Evolutionary conservation across 495 filamentous ascomycete genomes (phyloP).

Genomic region (Tuber calosporum): DNA sequence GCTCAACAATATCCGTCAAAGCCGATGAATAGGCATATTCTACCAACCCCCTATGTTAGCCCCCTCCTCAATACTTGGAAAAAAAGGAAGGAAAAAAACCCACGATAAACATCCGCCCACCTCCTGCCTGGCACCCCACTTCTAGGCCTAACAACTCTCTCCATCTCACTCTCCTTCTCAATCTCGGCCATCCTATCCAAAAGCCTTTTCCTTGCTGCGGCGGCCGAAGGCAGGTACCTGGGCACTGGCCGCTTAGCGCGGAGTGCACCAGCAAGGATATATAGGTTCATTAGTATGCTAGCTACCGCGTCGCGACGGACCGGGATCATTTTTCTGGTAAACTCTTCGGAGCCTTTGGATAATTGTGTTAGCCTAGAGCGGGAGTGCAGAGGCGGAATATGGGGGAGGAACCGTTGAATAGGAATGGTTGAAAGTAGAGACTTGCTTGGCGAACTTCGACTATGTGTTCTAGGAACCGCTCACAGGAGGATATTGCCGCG

Average conservation of each 20-base stretch:
- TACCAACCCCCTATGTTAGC: constrained; percentile 13
- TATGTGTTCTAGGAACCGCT: constrained; percentile 54
- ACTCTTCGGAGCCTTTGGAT: constrained; percentile 44
- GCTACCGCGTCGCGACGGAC: constrained; percentile 53
- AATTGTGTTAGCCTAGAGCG: constrained; percentile 8
- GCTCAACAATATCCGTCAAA: constrained; percentile 53
- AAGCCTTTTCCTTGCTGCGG: constrained; percentile 49
- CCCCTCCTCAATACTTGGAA: background rate
- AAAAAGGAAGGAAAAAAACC: background rate
- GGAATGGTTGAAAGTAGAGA: constrained; percentile 51
- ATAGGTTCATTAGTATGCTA: constrained; percentile 53
- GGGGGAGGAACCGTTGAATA: constrained; percentile 29
- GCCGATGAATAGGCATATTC: constrained; percentile 50
- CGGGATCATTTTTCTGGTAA: constrained; percentile 45
- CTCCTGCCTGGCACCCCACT: constrained; percentile 36
- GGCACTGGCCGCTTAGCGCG: constrained; percentile 49
- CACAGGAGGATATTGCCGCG: constrained; percentile 51
- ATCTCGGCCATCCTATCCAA: constrained; percentile 50
- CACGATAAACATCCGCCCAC: constrained; percentile 49
- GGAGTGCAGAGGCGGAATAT: background rate
- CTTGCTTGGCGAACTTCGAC: constrained; percentile 53
- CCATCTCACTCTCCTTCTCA: constrained; percentile 43
- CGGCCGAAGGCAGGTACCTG: constrained; percentile 51
- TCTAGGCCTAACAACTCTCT: constrained; percentile 32
- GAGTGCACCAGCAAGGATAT: constrained; percentile 52